Evolutionary conservation across 768 basidiomycete species (phyloP), one percentile per base, ranked within the genome.

Genomic region (Suillus alpinus): DNA sequence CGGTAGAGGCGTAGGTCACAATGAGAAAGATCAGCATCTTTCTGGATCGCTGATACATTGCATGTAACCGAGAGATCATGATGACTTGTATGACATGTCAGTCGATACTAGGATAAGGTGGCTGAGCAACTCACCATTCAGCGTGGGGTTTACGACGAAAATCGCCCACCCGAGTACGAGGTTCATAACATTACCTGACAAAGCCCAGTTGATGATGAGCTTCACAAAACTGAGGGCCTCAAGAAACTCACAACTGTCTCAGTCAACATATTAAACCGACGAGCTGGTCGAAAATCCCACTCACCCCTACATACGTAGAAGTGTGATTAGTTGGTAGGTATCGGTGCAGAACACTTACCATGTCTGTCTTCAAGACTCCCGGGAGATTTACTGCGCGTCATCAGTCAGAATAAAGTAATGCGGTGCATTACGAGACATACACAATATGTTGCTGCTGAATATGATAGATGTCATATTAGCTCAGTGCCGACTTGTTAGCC

Each of bases 41-140:
- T 32, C 49, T 50, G 18, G 49, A 50, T 32, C 10, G 49, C 31
- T n/a, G 49, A n/a, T 50, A 50, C 49, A 50, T 50, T 5, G 49
- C 49, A 34, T 50, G 6, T n/a, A 50, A 13, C 18, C 49, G 49
- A 32, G 6, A 6, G 5, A 50, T 50, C 31, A 50, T 13, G 49
- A 50, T 31, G 18, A 50, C 49, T 50, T 31, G 49, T 1, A 31
- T 32, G 6, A 12, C 10, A n/a, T n/a, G 18, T 50, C 49, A 50
- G 49, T 18, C 49, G 18, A 32, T n/a, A n/a, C n/a, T n/a, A n/a
- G n/a, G n/a, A n/a, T n/a, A n/a, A n/a, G n/a, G n/a, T n/a, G n/a
- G n/a, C n/a, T n/a, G 29, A 49, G 29, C 10, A 18, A 5, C 49
- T 50, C 49, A 32, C 49, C 10, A 32, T 1, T 6, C 49, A 50